phyloP scores from a whole-genome alignment of 2,329 filamentous ascomycete genomes.

The Pyrenophora tritici-repentis region DNA sequence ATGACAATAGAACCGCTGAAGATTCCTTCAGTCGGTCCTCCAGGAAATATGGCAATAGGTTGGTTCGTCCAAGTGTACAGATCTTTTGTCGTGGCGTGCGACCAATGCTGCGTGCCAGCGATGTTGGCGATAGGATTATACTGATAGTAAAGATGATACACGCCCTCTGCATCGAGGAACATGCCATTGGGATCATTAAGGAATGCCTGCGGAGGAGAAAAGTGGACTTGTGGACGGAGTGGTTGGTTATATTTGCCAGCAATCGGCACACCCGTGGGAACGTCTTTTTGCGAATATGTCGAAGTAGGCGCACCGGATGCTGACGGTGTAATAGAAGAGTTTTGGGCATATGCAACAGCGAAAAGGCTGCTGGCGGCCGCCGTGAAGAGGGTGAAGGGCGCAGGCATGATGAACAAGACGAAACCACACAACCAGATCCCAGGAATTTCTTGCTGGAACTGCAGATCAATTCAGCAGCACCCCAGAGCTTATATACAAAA shows the following conservation, averaged over 20 bases:
- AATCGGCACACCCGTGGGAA: constrained; percentile 43
- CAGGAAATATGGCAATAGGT: constrained; percentile 64
- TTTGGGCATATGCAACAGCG: no score
- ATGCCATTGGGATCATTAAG: constrained; percentile 70
- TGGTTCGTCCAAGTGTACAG: constrained; percentile 69
- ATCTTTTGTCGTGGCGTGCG: constrained; percentile 66
- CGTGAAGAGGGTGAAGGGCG: no score
- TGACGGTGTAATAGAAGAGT: no score
- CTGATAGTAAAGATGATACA: constrained; percentile 70
- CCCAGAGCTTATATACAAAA: no score
- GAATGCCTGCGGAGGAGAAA: constrained; percentile 55
- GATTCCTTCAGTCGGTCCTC: constrained; percentile 59
- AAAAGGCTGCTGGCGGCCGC: no score
- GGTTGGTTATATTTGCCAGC: constrained; percentile 49
- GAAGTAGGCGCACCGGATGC: not conserved
- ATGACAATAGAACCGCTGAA: constrained; percentile 62
- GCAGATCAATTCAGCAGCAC: no score
- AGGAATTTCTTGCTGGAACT: no score
- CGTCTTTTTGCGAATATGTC: constrained; percentile 31
- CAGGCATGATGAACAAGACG: no score
- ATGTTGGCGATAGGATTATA: constrained; percentile 58
- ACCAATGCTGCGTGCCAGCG: constrained; percentile 68
- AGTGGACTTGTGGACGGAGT: constrained; percentile 61
- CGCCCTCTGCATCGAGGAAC: constrained; percentile 61
- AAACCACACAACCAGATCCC: no score